These are phyloP conservation scores for Euptelea pleiosperma DNA, from an alignment of 164 flowering plant genomes.

Conservation along the genomic window DNA sequence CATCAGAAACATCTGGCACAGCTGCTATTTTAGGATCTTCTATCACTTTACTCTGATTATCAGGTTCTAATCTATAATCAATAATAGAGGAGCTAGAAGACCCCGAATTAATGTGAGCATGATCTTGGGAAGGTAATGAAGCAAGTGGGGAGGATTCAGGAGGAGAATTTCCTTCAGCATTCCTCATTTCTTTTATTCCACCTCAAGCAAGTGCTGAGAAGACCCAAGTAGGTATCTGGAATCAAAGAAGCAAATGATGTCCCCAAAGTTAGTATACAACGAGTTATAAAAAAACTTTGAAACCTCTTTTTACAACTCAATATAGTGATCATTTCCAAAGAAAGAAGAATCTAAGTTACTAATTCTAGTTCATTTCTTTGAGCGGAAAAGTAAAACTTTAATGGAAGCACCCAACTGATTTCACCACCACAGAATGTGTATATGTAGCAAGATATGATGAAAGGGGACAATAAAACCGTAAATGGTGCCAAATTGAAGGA, in stretches of 20 bases:
- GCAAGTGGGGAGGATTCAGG: constrained; percentile 22
- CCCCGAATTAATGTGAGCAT: constrained; percentile 16
- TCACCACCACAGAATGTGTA: background rate
- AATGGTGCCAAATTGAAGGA: too few species aligned
- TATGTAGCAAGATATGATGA: background rate
- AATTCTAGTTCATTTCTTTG: background rate
- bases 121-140: constrained; percentile 16
- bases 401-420: background rate
- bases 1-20: constrained; percentile 17
- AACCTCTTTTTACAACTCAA: too few species aligned
- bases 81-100: constrained; percentile 7
- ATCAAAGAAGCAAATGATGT: background rate
- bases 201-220: constrained; percentile 9
- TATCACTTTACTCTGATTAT: constrained; percentile 5
- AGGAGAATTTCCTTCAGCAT: constrained; percentile 24
- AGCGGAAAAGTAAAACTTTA: background rate
- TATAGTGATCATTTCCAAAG: too few species aligned
- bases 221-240: constrained; percentile 19
- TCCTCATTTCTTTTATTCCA: constrained; percentile 43
- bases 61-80: constrained; percentile 22
- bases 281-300: too few species aligned
- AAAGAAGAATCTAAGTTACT: background rate
- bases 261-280: background rate
- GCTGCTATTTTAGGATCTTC: constrained; percentile 17
- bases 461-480: too few species aligned